Percentiles rank a stretch among this genome's conserved stretches.
Evolutionary conservation across 192 early-diverging fungal genomes (phyloP).

Genomic region (Allomyces macrogynus): DNA sequence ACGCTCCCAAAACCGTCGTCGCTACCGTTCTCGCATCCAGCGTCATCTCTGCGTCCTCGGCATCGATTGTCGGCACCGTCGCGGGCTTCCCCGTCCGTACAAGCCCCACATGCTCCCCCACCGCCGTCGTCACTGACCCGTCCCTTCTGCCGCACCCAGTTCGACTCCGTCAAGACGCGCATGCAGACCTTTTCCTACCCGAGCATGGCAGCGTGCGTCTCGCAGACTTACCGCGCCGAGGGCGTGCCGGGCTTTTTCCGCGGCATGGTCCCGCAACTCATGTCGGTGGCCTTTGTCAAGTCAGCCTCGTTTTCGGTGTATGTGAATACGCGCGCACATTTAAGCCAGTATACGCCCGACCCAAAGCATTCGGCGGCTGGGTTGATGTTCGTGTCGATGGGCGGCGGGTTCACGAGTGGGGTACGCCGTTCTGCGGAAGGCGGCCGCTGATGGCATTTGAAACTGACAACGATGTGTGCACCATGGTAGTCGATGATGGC

Average conservation of each 20-base stretch:
- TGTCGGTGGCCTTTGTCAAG: slow-evolving; percentile 68
- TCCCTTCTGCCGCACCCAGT: slow-evolving; percentile 15
- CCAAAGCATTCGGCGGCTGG: too few relatives aligned
- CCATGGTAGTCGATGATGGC: slow-evolving; percentile 26
- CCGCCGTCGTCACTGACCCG: neutral
- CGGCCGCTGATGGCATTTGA: too few relatives aligned
- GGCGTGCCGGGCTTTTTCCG: slow-evolving; percentile 70
- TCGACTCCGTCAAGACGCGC: slow-evolving; percentile 89
- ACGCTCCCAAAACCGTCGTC: too few relatives aligned
- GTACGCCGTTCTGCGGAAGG: too few relatives aligned
- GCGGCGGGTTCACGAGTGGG: too few relatives aligned
- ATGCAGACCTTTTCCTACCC: slow-evolving; percentile 85
- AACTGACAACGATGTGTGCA: too few relatives aligned
- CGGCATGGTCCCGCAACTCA: slow-evolving; percentile 61
- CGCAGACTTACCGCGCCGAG: slow-evolving; percentile 53
- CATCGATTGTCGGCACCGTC: slow-evolving; percentile 42
- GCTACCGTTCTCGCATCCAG: slow-evolving; percentile 9
- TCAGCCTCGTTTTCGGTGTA: slow-evolving; percentile 83
- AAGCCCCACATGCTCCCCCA: neutral
- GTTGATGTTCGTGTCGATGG: too few relatives aligned
- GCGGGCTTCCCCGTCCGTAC: slow-evolving; percentile 42
- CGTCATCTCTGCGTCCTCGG: slow-evolving; percentile 42
- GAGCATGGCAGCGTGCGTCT: slow-evolving; percentile 55
- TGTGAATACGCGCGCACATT: slow-evolving; percentile 7
- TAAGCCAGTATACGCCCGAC: too few relatives aligned